Percentiles rank a stretch among this genome's conserved stretches.
Conservation (phyloP, 176 grass and related monocot genomes). For the Miscanthus lutarioriparius region DNA sequence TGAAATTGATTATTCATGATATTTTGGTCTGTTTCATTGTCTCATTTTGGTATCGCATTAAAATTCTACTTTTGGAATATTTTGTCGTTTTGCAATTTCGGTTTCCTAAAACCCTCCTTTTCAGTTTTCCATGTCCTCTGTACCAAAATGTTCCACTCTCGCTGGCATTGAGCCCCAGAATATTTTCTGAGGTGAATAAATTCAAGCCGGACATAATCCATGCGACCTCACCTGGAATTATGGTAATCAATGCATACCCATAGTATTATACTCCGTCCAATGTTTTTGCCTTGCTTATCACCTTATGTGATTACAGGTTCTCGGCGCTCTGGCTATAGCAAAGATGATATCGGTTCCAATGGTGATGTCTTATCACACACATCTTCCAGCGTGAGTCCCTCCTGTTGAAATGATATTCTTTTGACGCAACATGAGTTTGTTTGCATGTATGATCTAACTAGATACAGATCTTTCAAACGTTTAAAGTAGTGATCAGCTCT, state of each 20-base stretch:
- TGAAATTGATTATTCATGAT: constrained; percentile 1
- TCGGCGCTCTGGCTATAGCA: constrained; percentile 81
- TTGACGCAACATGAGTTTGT: neutral
- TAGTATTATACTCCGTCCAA: neutral
- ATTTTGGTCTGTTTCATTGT: neutral
- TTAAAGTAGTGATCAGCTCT: neutral
- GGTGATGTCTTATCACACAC: constrained; percentile 99
- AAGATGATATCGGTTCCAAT: constrained; percentile 91
- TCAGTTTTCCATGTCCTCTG: constrained; percentile 93
- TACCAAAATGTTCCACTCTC: constrained; percentile 95
- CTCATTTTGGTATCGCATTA: neutral
- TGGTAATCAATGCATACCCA: constrained; percentile 55
- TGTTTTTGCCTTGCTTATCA: neutral
- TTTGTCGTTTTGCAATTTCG: neutral
- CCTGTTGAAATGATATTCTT: neutral
- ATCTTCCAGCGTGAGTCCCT: constrained; percentile 82
- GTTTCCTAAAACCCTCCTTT: constrained; percentile 22
- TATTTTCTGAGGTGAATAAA: constrained; percentile 81
- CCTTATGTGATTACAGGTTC: constrained; percentile 59
- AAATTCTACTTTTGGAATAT: constrained; percentile 1
- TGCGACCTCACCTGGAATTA: constrained; percentile 89
- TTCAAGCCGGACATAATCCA: constrained; percentile 98
- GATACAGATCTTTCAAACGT: neutral
- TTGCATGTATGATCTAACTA: neutral
- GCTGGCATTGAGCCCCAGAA: constrained; percentile 87